A percentile compares a stretch with the other conserved stretches of the same genome.
phyloP scores from a whole-genome alignment of 768 basidiomycete genomes.

The Mycena filopes region DNA sequence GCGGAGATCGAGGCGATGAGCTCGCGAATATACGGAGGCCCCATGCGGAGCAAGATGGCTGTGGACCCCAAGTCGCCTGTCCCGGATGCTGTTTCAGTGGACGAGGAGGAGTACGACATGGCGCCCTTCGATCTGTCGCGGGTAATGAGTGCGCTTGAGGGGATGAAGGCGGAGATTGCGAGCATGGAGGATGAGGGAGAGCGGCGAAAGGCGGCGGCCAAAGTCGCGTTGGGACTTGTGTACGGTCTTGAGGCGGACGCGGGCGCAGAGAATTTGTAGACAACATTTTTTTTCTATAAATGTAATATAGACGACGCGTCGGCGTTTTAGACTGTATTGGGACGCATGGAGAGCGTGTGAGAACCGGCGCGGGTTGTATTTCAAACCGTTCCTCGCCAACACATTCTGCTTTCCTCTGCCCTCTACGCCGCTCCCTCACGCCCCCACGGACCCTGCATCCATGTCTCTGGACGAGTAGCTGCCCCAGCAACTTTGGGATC shows the following conservation, averaged over 20 bases:
- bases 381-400: too few relatives aligned
- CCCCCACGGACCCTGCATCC: too few relatives aligned
- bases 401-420: too few relatives aligned
- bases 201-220: constrained; percentile 74
- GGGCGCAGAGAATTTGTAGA: constrained; percentile 1
- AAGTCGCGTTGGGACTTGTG: constrained; percentile 77
- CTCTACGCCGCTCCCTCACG: background rate
- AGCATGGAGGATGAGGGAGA: constrained; percentile 72
- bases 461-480: background rate
- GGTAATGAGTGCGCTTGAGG: constrained; percentile 70
- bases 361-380: too few relatives aligned
- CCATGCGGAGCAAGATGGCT: constrained; percentile 7
- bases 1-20: constrained; percentile 62
- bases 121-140: constrained; percentile 70
- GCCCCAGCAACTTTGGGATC: background rate
- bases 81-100: background rate
- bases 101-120: constrained; percentile 48
- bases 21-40: constrained; percentile 59
- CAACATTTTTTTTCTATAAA: background rate
- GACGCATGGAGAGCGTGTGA: background rate
- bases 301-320: constrained; percentile 8
- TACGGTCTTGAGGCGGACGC: constrained; percentile 63
- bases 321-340: too few relatives aligned
- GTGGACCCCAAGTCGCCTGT: background rate
- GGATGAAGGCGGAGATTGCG: constrained; percentile 80